These are phyloP conservation scores for Ogataea pilisensis DNA, from an alignment of 805 yeast species.

Conservation along the genomic window DNA sequence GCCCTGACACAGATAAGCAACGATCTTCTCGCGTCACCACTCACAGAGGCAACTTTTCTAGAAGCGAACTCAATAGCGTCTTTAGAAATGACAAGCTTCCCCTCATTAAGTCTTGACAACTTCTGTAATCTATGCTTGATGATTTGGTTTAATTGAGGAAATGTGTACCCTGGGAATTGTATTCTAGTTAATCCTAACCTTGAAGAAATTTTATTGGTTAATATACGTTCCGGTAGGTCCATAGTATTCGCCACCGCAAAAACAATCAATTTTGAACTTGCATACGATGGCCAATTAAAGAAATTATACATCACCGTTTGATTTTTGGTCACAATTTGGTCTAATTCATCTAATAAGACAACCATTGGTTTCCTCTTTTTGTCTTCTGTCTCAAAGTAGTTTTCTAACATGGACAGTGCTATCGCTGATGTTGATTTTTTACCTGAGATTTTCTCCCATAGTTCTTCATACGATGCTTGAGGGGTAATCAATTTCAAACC, in stretches of 20 bases:
- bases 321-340: conserved; percentile 78
- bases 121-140: conserved; percentile 65
- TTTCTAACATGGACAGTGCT: conserved; percentile 65
- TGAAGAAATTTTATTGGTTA: conserved; percentile 86
- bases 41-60: conserved; percentile 90
- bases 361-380: conserved; percentile 53
- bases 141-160: conserved; percentile 69
- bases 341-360: conserved; percentile 86
- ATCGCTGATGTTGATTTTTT: conserved; percentile 54
- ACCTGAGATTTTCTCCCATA: conserved; percentile 75
- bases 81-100: conserved; percentile 44
- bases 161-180: conserved; percentile 85
- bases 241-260: conserved; percentile 95
- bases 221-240: conserved; percentile 89
- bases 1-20: conserved; percentile 85
- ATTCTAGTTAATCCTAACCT: conserved; percentile 85
- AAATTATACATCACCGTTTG: conserved; percentile 91
- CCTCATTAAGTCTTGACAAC: conserved; percentile 36
- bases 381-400: conserved; percentile 46
- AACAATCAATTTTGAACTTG: conserved; percentile 74
- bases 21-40: conserved; percentile 96
- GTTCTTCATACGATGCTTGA: conserved; percentile 69
- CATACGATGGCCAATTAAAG: conserved; percentile 94
- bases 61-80: conserved; percentile 92
- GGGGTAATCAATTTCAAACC: conserved; percentile 84